phyloP scores from a whole-genome alignment of 441 rosid species.

The Populus hybrid region DNA sequence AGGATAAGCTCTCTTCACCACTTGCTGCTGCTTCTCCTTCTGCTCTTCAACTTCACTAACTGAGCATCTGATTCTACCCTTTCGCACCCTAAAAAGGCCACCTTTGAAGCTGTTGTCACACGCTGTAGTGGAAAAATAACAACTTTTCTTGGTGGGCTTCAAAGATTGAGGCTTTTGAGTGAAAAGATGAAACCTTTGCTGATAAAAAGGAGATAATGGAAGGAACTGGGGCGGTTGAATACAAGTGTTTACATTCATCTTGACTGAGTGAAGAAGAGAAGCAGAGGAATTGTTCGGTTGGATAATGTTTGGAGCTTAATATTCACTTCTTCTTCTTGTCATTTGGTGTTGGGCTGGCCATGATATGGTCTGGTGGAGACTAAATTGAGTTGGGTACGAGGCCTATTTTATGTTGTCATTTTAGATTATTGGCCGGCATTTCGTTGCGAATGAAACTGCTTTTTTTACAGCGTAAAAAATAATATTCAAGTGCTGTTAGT shows the following conservation, averaged over 20 bases:
- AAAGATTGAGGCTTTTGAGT: conserved; percentile 21
- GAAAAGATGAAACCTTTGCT: conserved; percentile 5
- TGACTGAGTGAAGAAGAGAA: neutral
- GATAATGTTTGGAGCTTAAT: neutral
- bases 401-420: neutral
- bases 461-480: too few relatives aligned
- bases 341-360: neutral
- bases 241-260: conserved; percentile 6
- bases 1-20: conserved; percentile 64
- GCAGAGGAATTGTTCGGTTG: neutral
- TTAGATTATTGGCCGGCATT: too few relatives aligned
- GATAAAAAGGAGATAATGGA: conserved; percentile 25
- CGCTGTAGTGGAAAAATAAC: conserved; percentile 9
- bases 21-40: conserved; percentile 22
- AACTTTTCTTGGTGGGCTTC: conserved; percentile 17
- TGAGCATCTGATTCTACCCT: conserved; percentile 31
- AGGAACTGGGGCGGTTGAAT: conserved; percentile 29
- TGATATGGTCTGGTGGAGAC: neutral
- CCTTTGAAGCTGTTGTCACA: neutral
- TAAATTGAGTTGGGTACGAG: neutral
- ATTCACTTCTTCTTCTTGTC: neutral
- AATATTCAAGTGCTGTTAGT: too few relatives aligned
- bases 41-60: conserved; percentile 19
- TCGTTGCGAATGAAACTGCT: too few relatives aligned
- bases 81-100: conserved; percentile 17